Conservation (phyloP, 1,284 basidiomycete species). For the Coriolopsis trogii region DNA sequence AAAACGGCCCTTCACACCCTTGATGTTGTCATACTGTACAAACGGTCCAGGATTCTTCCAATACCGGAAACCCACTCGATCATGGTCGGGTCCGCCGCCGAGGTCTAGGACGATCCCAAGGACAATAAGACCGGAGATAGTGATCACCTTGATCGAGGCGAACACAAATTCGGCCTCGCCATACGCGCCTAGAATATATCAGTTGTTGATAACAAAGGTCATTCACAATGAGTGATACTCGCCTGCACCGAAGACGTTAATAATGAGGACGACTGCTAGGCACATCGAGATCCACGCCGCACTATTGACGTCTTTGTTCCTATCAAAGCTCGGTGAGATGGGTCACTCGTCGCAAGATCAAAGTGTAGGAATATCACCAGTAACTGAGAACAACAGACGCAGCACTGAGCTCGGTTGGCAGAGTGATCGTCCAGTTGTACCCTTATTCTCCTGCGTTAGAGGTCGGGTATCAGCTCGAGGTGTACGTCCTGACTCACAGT, state of each 20-base stretch:
- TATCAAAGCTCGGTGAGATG: too few species aligned
- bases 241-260: conserved; percentile 82
- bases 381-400: conserved; percentile 78
- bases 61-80: conserved; percentile 41
- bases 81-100: conserved; percentile 60
- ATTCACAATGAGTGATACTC: conserved; percentile 21
- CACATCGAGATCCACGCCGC: conserved; percentile 80
- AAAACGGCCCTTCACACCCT: conserved; percentile 66
- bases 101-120: conserved; percentile 70
- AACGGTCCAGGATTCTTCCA: conserved; percentile 74
- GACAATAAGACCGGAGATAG: conserved; percentile 62
- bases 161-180: conserved; percentile 79
- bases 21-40: conserved; percentile 54
- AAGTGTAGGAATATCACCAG: conserved; percentile 47
- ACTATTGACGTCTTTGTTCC: conserved; percentile 53
- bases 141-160: conserved; percentile 80
- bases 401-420: conserved; percentile 81
- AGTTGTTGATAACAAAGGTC: too few species aligned
- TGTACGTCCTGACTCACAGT: conserved; percentile 45
- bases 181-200: conserved; percentile 49
- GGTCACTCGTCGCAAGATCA: background rate
- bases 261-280: conserved; percentile 69
- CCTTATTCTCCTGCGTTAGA: conserved; percentile 31
- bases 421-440: conserved; percentile 73
- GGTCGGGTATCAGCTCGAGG: background rate